A percentile compares a stretch with the other conserved stretches of the same genome.
Conservation (phyloP, 805 yeast genomes). For the Candida sanyiensis region DNA sequence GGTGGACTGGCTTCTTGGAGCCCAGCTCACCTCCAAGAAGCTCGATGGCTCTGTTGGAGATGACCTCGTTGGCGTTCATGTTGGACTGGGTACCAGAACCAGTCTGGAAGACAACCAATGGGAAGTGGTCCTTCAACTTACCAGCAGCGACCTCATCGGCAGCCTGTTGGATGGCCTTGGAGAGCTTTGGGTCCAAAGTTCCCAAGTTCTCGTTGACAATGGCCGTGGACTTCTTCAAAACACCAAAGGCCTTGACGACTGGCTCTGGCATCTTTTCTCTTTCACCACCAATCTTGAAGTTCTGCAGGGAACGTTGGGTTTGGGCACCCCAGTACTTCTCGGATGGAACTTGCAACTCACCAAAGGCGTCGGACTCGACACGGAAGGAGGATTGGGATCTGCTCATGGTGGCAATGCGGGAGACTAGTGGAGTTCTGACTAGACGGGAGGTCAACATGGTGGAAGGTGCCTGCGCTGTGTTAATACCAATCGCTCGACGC, state of each 20-base stretch:
- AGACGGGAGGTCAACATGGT: constrained; percentile 10
- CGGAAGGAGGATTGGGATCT: constrained; percentile 31
- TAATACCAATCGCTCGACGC: no score
- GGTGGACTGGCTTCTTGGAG: constrained; percentile 91
- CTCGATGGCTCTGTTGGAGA: constrained; percentile 97
- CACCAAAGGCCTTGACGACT: constrained; percentile 84
- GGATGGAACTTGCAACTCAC: constrained; percentile 86
- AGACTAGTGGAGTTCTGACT: constrained; percentile 6
- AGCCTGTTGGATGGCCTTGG: constrained; percentile 84
- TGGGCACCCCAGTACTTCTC: constrained; percentile 97
- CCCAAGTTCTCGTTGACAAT: constrained; percentile 82
- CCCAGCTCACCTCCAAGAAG: constrained; percentile 88
- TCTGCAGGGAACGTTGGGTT: constrained; percentile 87
- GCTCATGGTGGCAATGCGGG: constrained; percentile 10
- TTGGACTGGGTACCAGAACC: constrained; percentile 98
- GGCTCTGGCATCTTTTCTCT: constrained; percentile 91
- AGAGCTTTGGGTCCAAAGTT: constrained; percentile 72
- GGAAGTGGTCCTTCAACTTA: constrained; percentile 89
- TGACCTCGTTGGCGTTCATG: constrained; percentile 99
- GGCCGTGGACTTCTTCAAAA: constrained; percentile 92
- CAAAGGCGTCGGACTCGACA: constrained; percentile 92
- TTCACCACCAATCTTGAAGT: constrained; percentile 93
- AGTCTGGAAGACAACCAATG: constrained; percentile 97
- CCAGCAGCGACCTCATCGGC: constrained; percentile 95
- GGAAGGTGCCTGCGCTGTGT: no score